Base-by-base conservation (phyloP, 108 stramenopile genomes). In the Cyclotella choctawhatcheeana region DNA sequence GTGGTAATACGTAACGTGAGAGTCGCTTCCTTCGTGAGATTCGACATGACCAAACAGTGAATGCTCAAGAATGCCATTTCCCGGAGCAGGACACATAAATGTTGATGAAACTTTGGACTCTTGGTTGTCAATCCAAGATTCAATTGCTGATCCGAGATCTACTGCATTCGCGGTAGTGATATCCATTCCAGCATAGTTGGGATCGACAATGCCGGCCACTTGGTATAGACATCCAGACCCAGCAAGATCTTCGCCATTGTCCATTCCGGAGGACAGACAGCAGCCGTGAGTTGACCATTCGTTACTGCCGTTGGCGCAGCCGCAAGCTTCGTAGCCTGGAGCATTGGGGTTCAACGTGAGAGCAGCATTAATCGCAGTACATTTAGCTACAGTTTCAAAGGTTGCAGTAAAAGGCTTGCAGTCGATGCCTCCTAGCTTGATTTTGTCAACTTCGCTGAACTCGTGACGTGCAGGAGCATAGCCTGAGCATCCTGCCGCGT, bases 351-450 rank as follows among this genome's bases (percentile, higher is more conserved):
- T 56, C 32, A 58, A 21, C 33, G 22, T 34, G 34, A 83, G 74
- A 31, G 56, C 71, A 45, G 74, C 43, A 43, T 79, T 62, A 29
- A 79, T 76, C 13, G 67, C 79, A 5, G 20, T 55, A 47, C 82
- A 83, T 43, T 79, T 76, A 13, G 68, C 50, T 29, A 71, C 54
- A 33, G 78, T 76, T 44, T 74, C 79, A 37, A 69, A 83, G 10
- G 82, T 80, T 34, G 82, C 44, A 17, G 82, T 79, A 63, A 76
- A 83, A 13, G 82, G 82, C 45, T 61, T 79, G 74, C 82, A 83
- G 17, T 79, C 68, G 69, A 83, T 83, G 3, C 79, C 82, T 17
- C 82, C 82, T 32, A 83, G 82, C 50, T 75, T 75, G 51, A 80
- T 63, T 54, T 83, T 76, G 32, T 83, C 74, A 26, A 74, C 63